These are phyloP conservation scores for Xeromyces bisporus DNA, from an alignment of 495 filamentous ascomycete species.

Conservation along the genomic window DNA sequence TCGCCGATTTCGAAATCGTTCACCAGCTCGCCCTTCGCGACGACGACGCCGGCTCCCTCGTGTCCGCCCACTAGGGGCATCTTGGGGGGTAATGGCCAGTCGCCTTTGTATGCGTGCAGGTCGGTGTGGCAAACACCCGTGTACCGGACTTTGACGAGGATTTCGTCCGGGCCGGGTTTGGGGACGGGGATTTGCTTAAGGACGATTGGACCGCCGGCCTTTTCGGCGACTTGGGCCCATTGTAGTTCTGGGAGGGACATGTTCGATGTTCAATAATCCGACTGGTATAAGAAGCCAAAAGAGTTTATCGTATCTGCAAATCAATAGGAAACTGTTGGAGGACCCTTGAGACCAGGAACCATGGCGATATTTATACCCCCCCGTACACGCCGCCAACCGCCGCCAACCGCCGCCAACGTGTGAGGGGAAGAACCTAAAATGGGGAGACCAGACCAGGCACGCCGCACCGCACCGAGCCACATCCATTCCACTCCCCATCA, in stretches of 20 bases:
- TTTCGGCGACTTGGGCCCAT: slow-evolving; percentile 65
- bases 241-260: slow-evolving; percentile 46
- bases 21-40: slow-evolving; percentile 53
- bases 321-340: too few relatives aligned
- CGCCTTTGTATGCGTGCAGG: slow-evolving; percentile 58
- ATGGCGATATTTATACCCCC: too few relatives aligned
- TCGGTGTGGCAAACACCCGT: slow-evolving; percentile 78
- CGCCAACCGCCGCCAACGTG: too few relatives aligned
- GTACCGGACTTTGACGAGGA: slow-evolving; percentile 73
- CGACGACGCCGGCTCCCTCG: slow-evolving; percentile 66
- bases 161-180: slow-evolving; percentile 60
- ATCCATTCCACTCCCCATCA: too few relatives aligned
- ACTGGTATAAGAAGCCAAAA: too few relatives aligned
- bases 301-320: too few relatives aligned
- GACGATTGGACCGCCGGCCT: slow-evolving; percentile 44
- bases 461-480: too few relatives aligned
- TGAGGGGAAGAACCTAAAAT: too few relatives aligned
- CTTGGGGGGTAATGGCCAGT: slow-evolving; percentile 62
- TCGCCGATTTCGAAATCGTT: slow-evolving; percentile 51
- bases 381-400: too few relatives aligned
- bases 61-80: slow-evolving; percentile 70
- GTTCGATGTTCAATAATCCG: too few relatives aligned
- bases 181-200: slow-evolving; percentile 63
- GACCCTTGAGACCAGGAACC: too few relatives aligned
- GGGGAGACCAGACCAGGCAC: too few relatives aligned